These are phyloP conservation scores for Trebouxia sp. DNA, from an alignment of 139 green algal species.

Conservation along the genomic window DNA sequence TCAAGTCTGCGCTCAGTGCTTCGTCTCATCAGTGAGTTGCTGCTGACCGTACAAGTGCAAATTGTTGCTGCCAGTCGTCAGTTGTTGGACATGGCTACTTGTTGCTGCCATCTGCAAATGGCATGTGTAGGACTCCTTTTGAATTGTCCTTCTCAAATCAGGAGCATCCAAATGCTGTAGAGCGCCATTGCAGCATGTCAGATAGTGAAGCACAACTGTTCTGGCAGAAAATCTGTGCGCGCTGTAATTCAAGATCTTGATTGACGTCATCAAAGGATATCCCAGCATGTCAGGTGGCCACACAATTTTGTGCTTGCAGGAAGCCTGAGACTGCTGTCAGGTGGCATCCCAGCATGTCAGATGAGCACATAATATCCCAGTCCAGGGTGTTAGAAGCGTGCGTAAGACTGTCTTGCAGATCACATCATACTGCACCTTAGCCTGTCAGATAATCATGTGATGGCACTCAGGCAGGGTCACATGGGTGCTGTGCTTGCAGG, in stretches of 20 bases:
- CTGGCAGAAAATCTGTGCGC: too few relatives aligned
- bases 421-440: too few relatives aligned
- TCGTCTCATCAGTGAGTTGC: conserved; percentile 24
- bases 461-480: too few relatives aligned
- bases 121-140: too few relatives aligned
- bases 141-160: background rate
- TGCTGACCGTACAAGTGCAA: background rate
- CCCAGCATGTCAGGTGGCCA: too few relatives aligned
- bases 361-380: background rate
- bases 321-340: too few relatives aligned
- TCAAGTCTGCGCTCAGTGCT: conserved; percentile 34
- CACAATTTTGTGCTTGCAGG: too few relatives aligned
- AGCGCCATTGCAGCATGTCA: background rate
- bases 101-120: background rate
- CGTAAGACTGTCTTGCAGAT: background rate
- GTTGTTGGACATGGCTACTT: background rate
- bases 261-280: too few relatives aligned
- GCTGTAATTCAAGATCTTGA: too few relatives aligned
- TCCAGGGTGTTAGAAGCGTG: background rate
- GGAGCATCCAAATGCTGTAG: background rate
- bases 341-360: too few relatives aligned
- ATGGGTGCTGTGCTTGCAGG: too few relatives aligned
- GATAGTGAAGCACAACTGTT: background rate
- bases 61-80: background rate
- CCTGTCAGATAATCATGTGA: too few relatives aligned